These are phyloP conservation scores for Saccharum hybrid DNA, from an alignment of 202 grass and related monocot genomes.

Conservation along the genomic window DNA sequence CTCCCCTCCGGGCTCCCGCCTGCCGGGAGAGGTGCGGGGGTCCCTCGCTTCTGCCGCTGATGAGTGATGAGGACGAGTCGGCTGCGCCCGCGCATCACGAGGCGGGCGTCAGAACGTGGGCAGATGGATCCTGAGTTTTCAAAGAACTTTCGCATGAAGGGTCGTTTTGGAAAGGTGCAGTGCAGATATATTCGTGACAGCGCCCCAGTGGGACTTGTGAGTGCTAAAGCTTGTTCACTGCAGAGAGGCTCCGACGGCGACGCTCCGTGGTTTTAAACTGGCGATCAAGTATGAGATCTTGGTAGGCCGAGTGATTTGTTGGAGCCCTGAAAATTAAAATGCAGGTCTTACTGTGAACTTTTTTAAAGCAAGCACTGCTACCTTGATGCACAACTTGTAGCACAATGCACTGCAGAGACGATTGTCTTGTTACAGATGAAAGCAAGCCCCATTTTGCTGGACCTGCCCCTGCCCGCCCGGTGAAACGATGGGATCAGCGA, in stretches of 20 bases:
- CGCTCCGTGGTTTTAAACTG: too few relatives aligned
- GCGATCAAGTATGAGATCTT: background rate
- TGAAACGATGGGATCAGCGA: too few relatives aligned
- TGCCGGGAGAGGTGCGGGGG: too few relatives aligned
- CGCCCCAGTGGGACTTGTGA: too few relatives aligned
- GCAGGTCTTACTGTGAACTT: background rate
- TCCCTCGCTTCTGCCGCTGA: background rate
- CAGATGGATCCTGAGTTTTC: background rate
- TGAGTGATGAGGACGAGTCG: background rate
- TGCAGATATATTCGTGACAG: too few relatives aligned
- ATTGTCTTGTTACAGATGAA: constrained; percentile 26
- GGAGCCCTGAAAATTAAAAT: background rate
- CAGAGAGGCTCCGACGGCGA: too few relatives aligned
- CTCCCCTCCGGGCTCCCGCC: too few relatives aligned
- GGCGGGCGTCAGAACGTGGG: background rate
- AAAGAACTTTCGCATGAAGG: too few relatives aligned
- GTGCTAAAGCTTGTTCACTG: too few relatives aligned
- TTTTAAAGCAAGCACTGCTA: background rate
- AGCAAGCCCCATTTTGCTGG: background rate
- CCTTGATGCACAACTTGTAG: background rate
- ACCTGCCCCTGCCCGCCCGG: background rate
- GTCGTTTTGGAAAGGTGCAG: too few relatives aligned
- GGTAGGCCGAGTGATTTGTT: background rate
- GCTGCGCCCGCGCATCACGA: too few relatives aligned
- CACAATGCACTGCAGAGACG: too few relatives aligned